These are phyloP conservation scores for Handroanthus guayacan DNA, from an alignment of 257 asterid genomes.

Conservation along the genomic window DNA sequence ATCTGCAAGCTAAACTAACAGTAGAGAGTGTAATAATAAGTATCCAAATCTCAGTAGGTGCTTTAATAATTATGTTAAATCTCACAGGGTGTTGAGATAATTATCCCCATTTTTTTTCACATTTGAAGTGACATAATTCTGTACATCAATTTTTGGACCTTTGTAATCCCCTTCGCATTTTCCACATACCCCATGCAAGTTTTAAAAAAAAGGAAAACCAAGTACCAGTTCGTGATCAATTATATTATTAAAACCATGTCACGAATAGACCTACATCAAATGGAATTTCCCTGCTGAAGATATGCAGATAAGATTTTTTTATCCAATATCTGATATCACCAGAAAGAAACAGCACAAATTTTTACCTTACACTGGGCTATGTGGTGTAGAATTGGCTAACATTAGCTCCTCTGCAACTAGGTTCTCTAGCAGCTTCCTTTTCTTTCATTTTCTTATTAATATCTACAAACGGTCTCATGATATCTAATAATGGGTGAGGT, in stretches of 20 bases:
- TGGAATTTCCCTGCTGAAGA: neutral
- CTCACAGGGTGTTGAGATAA: too few relatives aligned
- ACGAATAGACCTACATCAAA: neutral
- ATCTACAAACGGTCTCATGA: neutral
- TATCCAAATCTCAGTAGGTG: too few relatives aligned
- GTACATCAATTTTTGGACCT: too few relatives aligned
- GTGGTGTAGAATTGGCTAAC: conserved; percentile 16
- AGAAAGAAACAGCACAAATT: neutral
- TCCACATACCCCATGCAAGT: too few relatives aligned
- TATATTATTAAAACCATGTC: neutral
- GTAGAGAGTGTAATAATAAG: too few relatives aligned
- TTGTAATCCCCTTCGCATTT: too few relatives aligned
- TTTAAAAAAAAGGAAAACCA: neutral
- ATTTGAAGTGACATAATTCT: too few relatives aligned
- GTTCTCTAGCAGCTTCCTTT: conserved; percentile 1
- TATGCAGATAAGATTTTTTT: neutral
- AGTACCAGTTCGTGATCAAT: neutral
- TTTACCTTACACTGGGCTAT: neutral
- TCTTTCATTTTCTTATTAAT: conserved; percentile 29
- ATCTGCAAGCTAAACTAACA: too few relatives aligned
- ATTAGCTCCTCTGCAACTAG: neutral
- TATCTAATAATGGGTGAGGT: conserved; percentile 19
- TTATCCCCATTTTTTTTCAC: too few relatives aligned
- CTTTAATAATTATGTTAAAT: too few relatives aligned
- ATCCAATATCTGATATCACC: neutral